These are phyloP conservation scores for Silene conica DNA, from an alignment of 148 eudicot species.

Conservation along the genomic window DNA sequence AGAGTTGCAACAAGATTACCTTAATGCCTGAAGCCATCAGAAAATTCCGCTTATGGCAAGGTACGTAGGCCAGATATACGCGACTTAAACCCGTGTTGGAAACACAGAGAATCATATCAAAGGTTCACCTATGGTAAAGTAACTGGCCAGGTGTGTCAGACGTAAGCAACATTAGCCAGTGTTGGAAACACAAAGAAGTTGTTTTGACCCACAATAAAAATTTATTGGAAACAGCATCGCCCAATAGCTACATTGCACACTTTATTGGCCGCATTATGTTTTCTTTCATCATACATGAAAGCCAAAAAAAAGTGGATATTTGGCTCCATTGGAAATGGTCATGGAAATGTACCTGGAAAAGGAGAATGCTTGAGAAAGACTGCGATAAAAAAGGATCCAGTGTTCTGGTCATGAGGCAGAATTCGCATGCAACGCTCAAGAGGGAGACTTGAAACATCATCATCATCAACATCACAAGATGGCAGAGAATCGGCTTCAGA, in stretches of 20 bases:
- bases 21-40: not conserved
- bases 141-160: no score
- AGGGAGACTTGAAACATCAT: slow-evolving; percentile 68
- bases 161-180: no score
- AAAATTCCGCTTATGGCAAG: not conserved
- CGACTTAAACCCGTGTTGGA: not conserved
- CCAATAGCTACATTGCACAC: not conserved
- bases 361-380: slow-evolving; percentile 70
- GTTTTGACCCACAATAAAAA: no score
- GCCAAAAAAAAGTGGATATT: not conserved
- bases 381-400: slow-evolving; percentile 93
- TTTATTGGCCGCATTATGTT: not conserved
- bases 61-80: not conserved
- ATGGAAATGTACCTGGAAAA: slow-evolving; percentile 53
- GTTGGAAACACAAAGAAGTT: not conserved
- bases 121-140: no score
- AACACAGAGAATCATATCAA: not conserved
- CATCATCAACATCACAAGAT: slow-evolving; percentile 27
- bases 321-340: not conserved
- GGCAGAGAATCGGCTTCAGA: slow-evolving; percentile 26
- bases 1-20: not conserved
- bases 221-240: no score
- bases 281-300: not conserved
- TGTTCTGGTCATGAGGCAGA: slow-evolving; percentile 97
- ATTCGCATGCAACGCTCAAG: slow-evolving; percentile 94